Evolutionary conservation across 1,139 yeast species (phyloP), one percentile per base, ranked within the genome.

Genomic region (Magnusiomyces fungicola): DNA sequence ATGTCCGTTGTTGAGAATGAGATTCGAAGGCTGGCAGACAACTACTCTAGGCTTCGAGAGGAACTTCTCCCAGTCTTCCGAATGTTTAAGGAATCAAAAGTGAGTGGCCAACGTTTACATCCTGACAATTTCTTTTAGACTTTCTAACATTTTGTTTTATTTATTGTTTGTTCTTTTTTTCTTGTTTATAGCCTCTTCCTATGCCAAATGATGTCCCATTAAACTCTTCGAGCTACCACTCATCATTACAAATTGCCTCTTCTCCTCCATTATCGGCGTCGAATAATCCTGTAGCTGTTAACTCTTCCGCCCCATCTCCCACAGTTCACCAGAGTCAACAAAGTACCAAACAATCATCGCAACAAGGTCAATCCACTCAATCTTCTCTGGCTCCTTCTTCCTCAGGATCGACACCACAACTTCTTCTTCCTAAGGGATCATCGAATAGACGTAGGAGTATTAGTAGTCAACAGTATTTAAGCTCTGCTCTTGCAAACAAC

Each of bases 61-160:
- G 74, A 70, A 48, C 53, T 70, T 41, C 52, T 69, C 33, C 74
- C 74, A 24, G 57, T 69, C 10, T 67, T 69, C 55, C 61, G 70
- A 36, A 54, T 64, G 47, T 68, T 59, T 51, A 71, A 71, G 54
- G 75, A 71, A 47, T 56, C 65, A 43, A 69, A 67, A 53, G 48
- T 45, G 38, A 19, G 48, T 29, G 7, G n/a, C n/a, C n/a, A n/a
- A n/a, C n/a, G n/a, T 22, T 22, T 22, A n/a, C 40, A 21, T 23
- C 6, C 10, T 33, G 19, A 14, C 16, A 19, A 14, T 19, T 16
- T 4, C 7, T 14, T 33, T 16, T 21, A 6, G 4, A 6, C 42
- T 4, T 5, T 37, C n/a, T 37, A n/a, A n/a, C n/a, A n/a, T n/a
- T n/a, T n/a, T n/a, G n/a, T n/a, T n/a, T n/a, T n/a, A n/a, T n/a